Base-by-base conservation (phyloP, 2,329 filamentous ascomycete species). In the Macrophomina pseudophaseolina region DNA sequence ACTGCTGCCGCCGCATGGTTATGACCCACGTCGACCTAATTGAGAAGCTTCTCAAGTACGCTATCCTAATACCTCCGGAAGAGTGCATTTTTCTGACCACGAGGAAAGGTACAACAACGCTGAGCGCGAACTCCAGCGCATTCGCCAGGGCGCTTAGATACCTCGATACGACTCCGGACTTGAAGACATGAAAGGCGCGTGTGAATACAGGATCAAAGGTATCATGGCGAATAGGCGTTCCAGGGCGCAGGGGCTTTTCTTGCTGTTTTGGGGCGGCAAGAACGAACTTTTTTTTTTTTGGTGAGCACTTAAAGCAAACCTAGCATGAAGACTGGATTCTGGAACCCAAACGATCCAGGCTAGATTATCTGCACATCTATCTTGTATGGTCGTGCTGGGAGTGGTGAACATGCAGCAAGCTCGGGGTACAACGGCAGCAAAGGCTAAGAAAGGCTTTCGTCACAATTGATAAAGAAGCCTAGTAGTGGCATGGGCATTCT, bases 21-120 rank as follows among this genome's bases (percentile, higher is more conserved):
- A 97, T 99, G 91, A 99, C 95, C 68, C 95, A 99, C 81, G 95
- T 99, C 74, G 95, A 99, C 79, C 85, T 99, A 69, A 97, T 99
- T 74, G 95, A 99, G 86, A 99, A 99, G 83, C 88, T 99, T 60
- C 88, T 99, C 70, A 79, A 79, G 75, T 79, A 78, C 70, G 75
- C 74, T 23, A 6, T n/a, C 4, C 18, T 28, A 9, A 7, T 7
- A n/a, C 7, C 8, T 14, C 3, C 11, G 14, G 40, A 5, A 30
- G 3, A 18, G 40, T 8, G 12, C 11, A 9, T 44, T 14, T n/a
- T 18, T 7, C 59, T 64, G 16, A 66, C 18, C n/a, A 9, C 14
- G 4, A 38, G 18, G 16, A 28, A 28, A 67, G 66, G 59, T 67
- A 67, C 59, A 67, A 67, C 66, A 64, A 54, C 40, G 66, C 66